These are phyloP conservation scores for Trichophyton benhamiae DNA, from an alignment of 2,329 filamentous ascomycete species.

Conservation along the genomic window DNA sequence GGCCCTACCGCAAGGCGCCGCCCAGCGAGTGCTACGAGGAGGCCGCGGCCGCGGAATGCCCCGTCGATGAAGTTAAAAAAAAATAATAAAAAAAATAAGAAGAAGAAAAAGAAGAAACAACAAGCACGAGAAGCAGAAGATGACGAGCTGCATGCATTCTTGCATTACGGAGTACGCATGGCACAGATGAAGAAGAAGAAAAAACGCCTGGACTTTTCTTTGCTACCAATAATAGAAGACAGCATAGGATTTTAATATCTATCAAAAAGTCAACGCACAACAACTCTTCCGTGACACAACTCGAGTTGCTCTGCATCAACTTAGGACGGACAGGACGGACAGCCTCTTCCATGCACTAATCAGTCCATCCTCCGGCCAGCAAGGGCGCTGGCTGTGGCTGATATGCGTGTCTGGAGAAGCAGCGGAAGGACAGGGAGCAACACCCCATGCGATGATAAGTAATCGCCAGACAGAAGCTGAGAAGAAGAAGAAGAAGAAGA, in stretches of 20 bases:
- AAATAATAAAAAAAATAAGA: no score
- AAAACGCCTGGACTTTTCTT: neutral
- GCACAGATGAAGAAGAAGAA: no score
- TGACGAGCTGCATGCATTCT: neutral
- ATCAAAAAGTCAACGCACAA: neutral
- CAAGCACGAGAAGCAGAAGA: no score
- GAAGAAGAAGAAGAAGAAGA: no score
- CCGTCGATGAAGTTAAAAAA: conserved; percentile 46
- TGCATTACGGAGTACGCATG: neutral
- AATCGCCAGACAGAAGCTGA: no score
- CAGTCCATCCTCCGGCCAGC: no score
- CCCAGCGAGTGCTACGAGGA: conserved; percentile 74
- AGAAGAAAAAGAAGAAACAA: neutral
- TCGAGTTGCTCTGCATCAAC: neutral
- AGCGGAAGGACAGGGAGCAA: no score
- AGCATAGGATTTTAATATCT: conserved; percentile 1
- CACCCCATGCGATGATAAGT: no score
- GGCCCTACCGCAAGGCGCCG: conserved; percentile 65
- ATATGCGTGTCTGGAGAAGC: no score
- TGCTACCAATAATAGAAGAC: neutral
- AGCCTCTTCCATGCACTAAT: no score
- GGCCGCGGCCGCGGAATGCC: conserved; percentile 87
- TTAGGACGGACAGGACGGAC: no score
- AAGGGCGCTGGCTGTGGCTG: no score
- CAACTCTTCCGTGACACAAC: neutral